Evolutionary conservation across 1,139 yeast genomes (phyloP).

Genomic region (Diutina ranongensis): DNA sequence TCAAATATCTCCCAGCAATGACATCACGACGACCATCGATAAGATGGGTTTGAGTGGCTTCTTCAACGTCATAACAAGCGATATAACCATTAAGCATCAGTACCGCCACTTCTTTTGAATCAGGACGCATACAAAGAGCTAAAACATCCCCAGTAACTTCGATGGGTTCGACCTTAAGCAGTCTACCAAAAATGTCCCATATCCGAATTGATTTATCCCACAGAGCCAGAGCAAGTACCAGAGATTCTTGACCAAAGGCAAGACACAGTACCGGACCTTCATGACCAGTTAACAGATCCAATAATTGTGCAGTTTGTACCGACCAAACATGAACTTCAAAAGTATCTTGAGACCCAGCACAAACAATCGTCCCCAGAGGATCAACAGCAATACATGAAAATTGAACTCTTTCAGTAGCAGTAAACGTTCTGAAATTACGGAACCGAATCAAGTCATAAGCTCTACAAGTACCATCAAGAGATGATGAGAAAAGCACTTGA

Average conservation of each 20-base stretch:
- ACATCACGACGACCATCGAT: conserved; percentile 85
- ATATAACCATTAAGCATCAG: conserved; percentile 85
- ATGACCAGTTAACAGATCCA: conserved; percentile 84
- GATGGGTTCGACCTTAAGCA: conserved; percentile 83
- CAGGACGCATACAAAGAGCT: conserved; percentile 78
- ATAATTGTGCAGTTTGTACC: conserved; percentile 85
- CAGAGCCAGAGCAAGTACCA: conserved; percentile 78
- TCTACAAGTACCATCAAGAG: conserved; percentile 91
- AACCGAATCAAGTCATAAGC: conserved; percentile 95
- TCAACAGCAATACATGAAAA: conserved; percentile 88
- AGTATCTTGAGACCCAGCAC: conserved; percentile 88
- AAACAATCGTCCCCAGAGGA: conserved; percentile 93
- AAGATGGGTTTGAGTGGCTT: conserved; percentile 68
- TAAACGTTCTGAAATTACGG: conserved; percentile 88
- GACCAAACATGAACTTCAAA: conserved; percentile 95
- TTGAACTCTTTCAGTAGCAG: conserved; percentile 82
- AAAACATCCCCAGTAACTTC: conserved; percentile 81
- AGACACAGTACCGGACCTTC: conserved; percentile 91
- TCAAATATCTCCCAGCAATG: conserved; percentile 72
- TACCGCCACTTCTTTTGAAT: conserved; percentile 81
- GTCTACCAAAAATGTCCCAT: conserved; percentile 85
- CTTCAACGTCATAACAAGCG: conserved; percentile 71
- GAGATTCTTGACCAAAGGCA: conserved; percentile 73
- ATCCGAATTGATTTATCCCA: conserved; percentile 94
- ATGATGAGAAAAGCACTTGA: conserved; percentile 80